Conservation (phyloP, 1,139 yeast species). For the Magnusiomyces ingens region DNA sequence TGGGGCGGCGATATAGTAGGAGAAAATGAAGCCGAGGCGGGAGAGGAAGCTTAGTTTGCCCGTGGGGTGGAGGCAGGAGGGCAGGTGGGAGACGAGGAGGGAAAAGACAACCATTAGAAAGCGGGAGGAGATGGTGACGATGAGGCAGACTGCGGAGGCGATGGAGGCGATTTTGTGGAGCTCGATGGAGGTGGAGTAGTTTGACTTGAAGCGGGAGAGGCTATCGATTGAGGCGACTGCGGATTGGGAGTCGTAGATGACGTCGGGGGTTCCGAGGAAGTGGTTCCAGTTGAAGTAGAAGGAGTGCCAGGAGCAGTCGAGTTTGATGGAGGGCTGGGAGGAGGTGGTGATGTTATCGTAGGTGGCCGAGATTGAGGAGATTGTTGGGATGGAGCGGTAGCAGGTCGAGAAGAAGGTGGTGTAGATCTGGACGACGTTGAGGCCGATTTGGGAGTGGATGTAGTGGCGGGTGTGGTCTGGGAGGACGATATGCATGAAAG, state of each 20-base stretch:
- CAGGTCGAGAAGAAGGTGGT: conserved; percentile 5
- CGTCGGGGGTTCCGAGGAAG: conserved; percentile 1
- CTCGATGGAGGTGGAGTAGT: neutral
- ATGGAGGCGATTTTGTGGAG: neutral
- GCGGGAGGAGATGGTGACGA: neutral
- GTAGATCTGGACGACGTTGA: neutral
- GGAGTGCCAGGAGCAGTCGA: conserved; percentile 1
- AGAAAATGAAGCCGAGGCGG: neutral
- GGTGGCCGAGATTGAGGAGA: neutral
- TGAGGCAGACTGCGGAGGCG: neutral
- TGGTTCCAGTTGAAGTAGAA: conserved; percentile 4
- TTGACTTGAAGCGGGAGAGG: neutral
- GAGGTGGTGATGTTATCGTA: neutral
- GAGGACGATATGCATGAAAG: neutral
- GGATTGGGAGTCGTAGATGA: neutral
- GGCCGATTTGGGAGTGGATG: neutral
- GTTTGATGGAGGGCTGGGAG: neutral
- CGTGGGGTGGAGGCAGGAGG: no score
- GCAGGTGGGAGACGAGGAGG: neutral
- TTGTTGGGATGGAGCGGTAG: neutral
- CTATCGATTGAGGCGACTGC: neutral
- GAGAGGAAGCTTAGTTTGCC: no score
- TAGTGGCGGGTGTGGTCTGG: conserved; percentile 5
- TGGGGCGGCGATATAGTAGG: neutral
- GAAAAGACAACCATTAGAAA: neutral